A percentile compares a stretch with the other conserved stretches of the same genome.
Evolutionary conservation across 352 stramenopile genomes (phyloP).

Genomic region (Elongisporangium prolatum): DNA sequence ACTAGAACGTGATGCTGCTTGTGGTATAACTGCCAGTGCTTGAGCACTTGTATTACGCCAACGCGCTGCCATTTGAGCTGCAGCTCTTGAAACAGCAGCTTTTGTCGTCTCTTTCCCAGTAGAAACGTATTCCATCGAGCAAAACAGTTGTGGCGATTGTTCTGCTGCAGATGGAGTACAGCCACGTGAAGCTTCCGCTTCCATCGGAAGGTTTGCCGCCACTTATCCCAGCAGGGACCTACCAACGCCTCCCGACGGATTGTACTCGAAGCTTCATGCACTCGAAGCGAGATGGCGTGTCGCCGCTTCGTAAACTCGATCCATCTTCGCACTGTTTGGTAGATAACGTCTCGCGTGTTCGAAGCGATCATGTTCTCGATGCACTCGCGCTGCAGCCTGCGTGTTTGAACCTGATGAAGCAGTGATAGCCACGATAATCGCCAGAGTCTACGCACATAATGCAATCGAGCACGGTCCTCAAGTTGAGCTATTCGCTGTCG

Average conservation of each 20-base stretch:
- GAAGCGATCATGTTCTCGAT: conserved; percentile 1
- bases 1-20: conserved; percentile 4
- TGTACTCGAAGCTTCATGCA: neutral
- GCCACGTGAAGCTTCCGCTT: neutral
- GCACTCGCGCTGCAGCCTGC: neutral
- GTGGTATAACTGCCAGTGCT: neutral
- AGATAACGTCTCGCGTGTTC: neutral
- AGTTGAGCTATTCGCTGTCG: neutral
- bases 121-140: conserved; percentile 4
- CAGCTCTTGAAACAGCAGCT: neutral
- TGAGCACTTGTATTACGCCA: neutral
- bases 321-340: neutral
- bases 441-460: neutral
- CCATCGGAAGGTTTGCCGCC: conserved; percentile 1
- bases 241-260: neutral
- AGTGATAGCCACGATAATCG: conserved; percentile 1
- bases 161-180: conserved; percentile 1
- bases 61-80: neutral
- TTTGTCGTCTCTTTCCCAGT: neutral
- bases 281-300: neutral
- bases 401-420: neutral
- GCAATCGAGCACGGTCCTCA: neutral
- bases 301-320: neutral
- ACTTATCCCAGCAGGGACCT: neutral
- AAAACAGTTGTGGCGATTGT: conserved; percentile 2